Evolutionary conservation across 148 eudicot species (phyloP), one percentile per base, ranked within the genome.

Genomic region (Amaranthus cruentus): DNA sequence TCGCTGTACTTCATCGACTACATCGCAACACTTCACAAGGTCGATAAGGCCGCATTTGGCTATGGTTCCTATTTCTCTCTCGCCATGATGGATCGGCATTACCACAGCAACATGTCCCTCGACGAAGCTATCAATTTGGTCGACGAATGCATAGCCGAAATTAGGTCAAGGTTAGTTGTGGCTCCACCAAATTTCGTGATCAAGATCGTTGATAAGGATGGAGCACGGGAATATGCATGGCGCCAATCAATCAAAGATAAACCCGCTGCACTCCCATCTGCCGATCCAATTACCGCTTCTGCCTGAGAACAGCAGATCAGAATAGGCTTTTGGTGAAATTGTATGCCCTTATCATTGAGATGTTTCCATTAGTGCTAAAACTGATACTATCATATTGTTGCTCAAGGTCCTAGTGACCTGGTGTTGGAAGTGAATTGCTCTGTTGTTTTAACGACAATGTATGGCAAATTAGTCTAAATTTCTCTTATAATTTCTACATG

Each of bases 131-230:
- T 86, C 7, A 85, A 88, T 62, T 73, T 92, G 77, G 96, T 85
- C 11, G 97, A 92, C 81, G 86, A 90, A 77, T 82, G 88, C 87
- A 90, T 90, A 63, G 54, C 81, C 13, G 93, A 92, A 79, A 90
- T 92, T 61, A 74, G 93, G 71, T 83, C 88, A 12, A 83, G 98
- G 81, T 83, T 90, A 7, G 98, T 92, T 9, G 86, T 92, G 58
- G 98, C 96, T 44, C 98, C 98, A 0, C 96, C 96, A 11, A 92
- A 92, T 62, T 92, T 90, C 15, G 89, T 92, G 49, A 92, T 92
- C 84, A 92, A 92, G 50, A 86, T 92, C 48, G 96, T 92, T 4
- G 96, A 92, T 76, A 74, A 88, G 61, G 87, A 88, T 43, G 96
- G 98, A 65, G 98, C 96, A 5, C 81, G 93, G 51, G 93, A 83